These are phyloP conservation scores for Hypoxylon crocopeplum DNA, from an alignment of 495 filamentous ascomycete genomes.

Conservation along the genomic window DNA sequence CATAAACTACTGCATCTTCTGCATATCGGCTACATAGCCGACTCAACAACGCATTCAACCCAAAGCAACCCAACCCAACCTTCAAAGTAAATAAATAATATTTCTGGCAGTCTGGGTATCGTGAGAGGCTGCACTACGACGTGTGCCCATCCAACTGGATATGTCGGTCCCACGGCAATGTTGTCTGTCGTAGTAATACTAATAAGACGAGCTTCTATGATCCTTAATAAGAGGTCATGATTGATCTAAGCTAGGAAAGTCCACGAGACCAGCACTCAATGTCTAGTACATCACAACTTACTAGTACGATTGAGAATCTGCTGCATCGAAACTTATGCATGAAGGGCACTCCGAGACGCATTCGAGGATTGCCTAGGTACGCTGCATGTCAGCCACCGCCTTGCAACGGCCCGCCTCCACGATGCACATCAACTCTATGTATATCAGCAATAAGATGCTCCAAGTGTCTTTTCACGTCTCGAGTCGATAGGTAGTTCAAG, in stretches of 20 bases:
- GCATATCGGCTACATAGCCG: slow-evolving; percentile 25
- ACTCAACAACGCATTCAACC: slow-evolving; percentile 18
- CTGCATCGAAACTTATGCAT: slow-evolving; percentile 22
- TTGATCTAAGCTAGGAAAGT: slow-evolving; percentile 14
- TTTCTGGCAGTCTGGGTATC: no score
- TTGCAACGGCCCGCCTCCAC: slow-evolving; percentile 12
- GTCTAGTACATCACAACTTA: no score
- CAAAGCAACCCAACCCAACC: slow-evolving; percentile 12
- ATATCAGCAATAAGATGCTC: no score
- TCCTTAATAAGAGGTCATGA: not conserved
- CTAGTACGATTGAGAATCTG: slow-evolving; percentile 1
- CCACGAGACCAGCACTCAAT: not conserved
- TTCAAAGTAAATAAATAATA: not conserved
- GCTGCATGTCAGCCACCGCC: slow-evolving; percentile 23
- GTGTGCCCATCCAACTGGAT: slow-evolving; percentile 30
- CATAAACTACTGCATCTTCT: slow-evolving; percentile 33
- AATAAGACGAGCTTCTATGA: slow-evolving; percentile 7
- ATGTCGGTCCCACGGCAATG: slow-evolving; percentile 8
- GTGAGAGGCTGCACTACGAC: slow-evolving; percentile 19
- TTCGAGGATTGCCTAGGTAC: slow-evolving; percentile 1
- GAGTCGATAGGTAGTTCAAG: no score
- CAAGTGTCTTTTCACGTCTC: not conserved
- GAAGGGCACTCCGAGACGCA: slow-evolving; percentile 17
- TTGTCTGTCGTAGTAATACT: slow-evolving; percentile 24
- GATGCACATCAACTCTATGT: not conserved